phyloP scores from a whole-genome alignment of 352 stramenopile species.

The Saprolegnia parasitica region DNA sequence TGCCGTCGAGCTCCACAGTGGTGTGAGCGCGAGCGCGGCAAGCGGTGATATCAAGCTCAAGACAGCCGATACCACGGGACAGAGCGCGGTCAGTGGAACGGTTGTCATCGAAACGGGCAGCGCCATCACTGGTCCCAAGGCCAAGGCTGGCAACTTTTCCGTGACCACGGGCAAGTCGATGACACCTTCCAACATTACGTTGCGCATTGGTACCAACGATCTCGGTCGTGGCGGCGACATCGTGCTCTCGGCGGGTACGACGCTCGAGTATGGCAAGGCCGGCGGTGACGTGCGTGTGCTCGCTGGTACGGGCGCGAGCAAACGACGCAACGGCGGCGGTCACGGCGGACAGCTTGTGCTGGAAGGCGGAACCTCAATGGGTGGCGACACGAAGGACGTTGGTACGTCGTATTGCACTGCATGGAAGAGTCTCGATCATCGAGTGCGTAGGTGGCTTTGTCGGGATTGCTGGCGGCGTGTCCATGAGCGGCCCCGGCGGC shows the following conservation, averaged over 20 bases:
- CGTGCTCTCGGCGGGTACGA: slow-evolving; percentile 37
- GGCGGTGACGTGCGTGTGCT: slow-evolving; percentile 76
- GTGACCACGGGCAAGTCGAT: slow-evolving; percentile 70
- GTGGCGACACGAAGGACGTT: too few species aligned
- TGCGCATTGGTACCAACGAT: slow-evolving; percentile 78
- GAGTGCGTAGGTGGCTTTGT: slow-evolving; percentile 38
- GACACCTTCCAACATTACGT: slow-evolving; percentile 49
- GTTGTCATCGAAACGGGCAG: too few species aligned
- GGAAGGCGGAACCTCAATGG: too few species aligned
- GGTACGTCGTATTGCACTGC: too few species aligned
- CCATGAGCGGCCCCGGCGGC: slow-evolving; percentile 47
- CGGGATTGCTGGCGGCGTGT: slow-evolving; percentile 43
- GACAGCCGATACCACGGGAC: slow-evolving; percentile 46
- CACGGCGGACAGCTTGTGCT: too few species aligned
- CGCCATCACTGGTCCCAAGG: slow-evolving; percentile 40
- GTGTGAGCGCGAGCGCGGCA: slow-evolving; percentile 40
- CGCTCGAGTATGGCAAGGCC: too few species aligned
- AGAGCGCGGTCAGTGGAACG: neutral
- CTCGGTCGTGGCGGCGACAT: slow-evolving; percentile 43
- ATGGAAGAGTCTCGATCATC: too few species aligned
- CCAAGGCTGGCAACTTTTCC: slow-evolving; percentile 68
- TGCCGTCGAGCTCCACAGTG: slow-evolving; percentile 57
- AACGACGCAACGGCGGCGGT: too few species aligned
- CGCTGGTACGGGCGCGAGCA: slow-evolving; percentile 33
- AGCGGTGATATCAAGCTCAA: slow-evolving; percentile 62